Evolutionary conservation across 1,284 basidiomycete genomes (phyloP), one percentile per base, ranked within the genome.

Genomic region (Sporisorium iseilematis-ciliati): DNA sequence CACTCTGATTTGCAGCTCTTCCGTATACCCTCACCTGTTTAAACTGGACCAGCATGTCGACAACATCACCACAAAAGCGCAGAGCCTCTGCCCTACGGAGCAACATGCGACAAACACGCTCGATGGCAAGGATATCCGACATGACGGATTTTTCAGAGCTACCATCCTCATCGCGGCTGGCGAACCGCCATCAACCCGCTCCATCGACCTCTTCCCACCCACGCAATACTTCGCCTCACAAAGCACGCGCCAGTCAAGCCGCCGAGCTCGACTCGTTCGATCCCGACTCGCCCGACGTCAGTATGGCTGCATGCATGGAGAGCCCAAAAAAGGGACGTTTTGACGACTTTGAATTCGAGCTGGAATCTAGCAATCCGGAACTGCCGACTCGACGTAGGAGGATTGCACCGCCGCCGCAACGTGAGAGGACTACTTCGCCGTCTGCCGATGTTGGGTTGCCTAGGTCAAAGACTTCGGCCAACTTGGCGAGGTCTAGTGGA

Each of bases 331-430:
- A 76, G 25, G 73, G 73, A 1, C 57, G 65, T 16, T 68, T 76
- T 29, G 73, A 65, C 26, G 73, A 76, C 56, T 76, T 76, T 56
- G 73, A 71, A 45, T 76, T 76, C 38, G 73, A 76, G 43, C 51
- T 76, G 26, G 73, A 76, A 26, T 57, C 63, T 57, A 66, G 57
- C 50, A 55, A 48, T 11, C 21, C 57, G 10, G 66, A 75, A 23
- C 46, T 65, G 2, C 72, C 72, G 1, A 54, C 59, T 11, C 58
- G 72, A 48, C 50, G 72, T 11, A 59, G 57, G 33, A 61, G 63
- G 29, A 58, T 63, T 18, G 58, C 42, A 16, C 29, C 41, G 8
- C 31, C 58, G 2, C 57, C 50, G 2, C 56, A 53, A 20, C 54
- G n/a, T n/a, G n/a, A 58, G 11, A 1, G 25, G 4, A 58, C 68